Base-by-base conservation (phyloP, 108 stramenopile species). In the Ochromonas danica region DNA sequence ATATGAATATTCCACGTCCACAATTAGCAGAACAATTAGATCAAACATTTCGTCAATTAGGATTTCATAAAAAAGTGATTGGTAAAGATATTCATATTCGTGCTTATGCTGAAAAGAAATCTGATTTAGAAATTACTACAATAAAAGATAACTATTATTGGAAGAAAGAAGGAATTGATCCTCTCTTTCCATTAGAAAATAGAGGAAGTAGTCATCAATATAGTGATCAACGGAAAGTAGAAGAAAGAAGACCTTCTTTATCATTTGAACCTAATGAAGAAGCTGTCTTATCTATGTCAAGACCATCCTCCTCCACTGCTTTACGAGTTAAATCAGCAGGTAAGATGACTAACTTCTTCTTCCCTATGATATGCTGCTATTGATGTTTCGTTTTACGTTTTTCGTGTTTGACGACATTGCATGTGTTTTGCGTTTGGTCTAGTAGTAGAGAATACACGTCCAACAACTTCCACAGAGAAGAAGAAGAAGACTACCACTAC, bases 21-120 rank as follows among this genome's bases (percentile, higher is more conserved):
- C 17, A 28, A 28, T 6, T 75, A 6, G 72, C 72, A 36, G 10
- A 17, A 33, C 36, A 60, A 41, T 25, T 75, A 27, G 72, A 75
- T 33, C 43, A 36, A 27, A 33, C 31, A 38, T 75, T 75, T 41
- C 43, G 72, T 10, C 14, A 27, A 31, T 41, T 75, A 28, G 72
- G 72, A 27, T 75, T 75, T 36, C 72, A 75, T 36, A 75, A 57
- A 60, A 75, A 75, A 41, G 72, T 75, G 43, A 6, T 75, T 6
- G 72, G 72, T 33, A 75, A 75, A 36, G 72, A 75, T 33, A 75
- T 75, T 36, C 6, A 30, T 10, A 75, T 75, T 22, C 43, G 31
- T 10, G 3, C 45, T 6, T 36, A 41, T 27, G 72, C 72, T 22
- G 14, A 22, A 22, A 70, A 42, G 41, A 70, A 70, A n/a, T 14